Percentiles rank a stretch among this genome's conserved stretches.
These are phyloP conservation scores for Daldinia sp. DNA, from an alignment of 2,329 filamentous ascomycete genomes.

Conservation along the genomic window DNA sequence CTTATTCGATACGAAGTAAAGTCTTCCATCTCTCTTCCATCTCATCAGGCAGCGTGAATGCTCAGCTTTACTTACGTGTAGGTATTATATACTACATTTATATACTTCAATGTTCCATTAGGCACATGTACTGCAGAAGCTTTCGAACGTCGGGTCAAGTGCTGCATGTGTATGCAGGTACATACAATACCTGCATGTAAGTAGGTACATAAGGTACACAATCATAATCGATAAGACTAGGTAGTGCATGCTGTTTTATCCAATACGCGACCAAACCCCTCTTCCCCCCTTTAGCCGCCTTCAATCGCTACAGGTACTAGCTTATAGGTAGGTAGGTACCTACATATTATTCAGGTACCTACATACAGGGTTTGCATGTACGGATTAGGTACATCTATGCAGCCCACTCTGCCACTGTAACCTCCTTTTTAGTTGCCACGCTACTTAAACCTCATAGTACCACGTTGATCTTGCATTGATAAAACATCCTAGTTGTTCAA, in stretches of 20 bases:
- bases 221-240: too few species aligned
- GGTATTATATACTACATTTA: not conserved
- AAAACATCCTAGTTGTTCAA: conserved; percentile 32
- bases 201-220: too few species aligned
- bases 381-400: too few species aligned
- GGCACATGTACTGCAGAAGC: too few species aligned
- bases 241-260: conserved; percentile 14
- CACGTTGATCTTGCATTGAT: conserved; percentile 41
- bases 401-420: conserved; percentile 18
- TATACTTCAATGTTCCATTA: too few species aligned
- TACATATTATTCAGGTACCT: too few species aligned
- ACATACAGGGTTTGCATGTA: too few species aligned
- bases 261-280: conserved; percentile 25
- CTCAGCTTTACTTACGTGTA: not conserved
- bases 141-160: too few species aligned
- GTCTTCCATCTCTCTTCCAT: not conserved
- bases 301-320: conserved; percentile 6
- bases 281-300: conserved; percentile 10
- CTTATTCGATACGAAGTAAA: conserved; percentile 5
- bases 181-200: too few species aligned
- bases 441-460: conserved; percentile 12
- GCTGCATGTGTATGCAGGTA: too few species aligned
- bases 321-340: not conserved
- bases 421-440: conserved; percentile 24
- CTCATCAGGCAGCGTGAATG: conserved; percentile 2